A percentile compares a stretch with the other conserved stretches of the same genome.
These are phyloP conservation scores for Phalaenopsis equestris DNA, from an alignment of 106 monocot genomes.

Conservation along the genomic window DNA sequence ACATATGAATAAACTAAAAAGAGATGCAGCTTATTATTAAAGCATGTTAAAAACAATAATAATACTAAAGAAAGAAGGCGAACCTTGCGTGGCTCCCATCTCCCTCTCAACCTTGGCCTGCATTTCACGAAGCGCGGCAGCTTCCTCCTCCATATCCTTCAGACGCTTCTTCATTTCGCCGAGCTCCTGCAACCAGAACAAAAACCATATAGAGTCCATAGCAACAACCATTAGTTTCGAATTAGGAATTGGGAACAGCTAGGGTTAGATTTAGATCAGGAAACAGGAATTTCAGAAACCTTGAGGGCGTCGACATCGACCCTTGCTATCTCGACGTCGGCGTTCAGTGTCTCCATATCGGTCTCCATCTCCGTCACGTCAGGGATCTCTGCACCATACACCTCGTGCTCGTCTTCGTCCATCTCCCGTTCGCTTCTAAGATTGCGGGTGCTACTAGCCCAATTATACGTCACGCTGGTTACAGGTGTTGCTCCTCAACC, in stretches of 20 bases:
- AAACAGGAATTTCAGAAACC: background rate
- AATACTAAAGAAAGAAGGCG: background rate
- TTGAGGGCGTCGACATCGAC: conserved; percentile 12
- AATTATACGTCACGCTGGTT: no score
- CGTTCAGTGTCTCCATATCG: conserved; percentile 15
- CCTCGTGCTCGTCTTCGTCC: conserved; percentile 27
- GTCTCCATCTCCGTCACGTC: conserved; percentile 9
- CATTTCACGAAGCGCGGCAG: conserved; percentile 91
- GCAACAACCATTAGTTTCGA: background rate
- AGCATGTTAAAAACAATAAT: background rate
- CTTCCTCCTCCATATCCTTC: conserved; percentile 96
- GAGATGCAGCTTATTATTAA: background rate
- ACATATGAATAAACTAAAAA: background rate
- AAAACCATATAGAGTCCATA: background rate
- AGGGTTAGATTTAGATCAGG: conserved; percentile 3
- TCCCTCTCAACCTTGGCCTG: conserved; percentile 95
- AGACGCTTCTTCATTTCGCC: conserved; percentile 92
- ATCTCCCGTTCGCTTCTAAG: background rate
- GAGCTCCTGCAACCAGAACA: conserved; percentile 43
- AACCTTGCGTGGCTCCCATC: conserved; percentile 76
- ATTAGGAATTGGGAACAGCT: background rate
- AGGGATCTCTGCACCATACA: conserved; percentile 23
- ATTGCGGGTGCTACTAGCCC: no score
- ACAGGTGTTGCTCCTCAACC: no score
- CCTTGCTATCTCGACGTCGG: conserved; percentile 13